These are phyloP conservation scores for Tuber brumale DNA, from an alignment of 495 filamentous ascomycete genomes.

Conservation along the genomic window DNA sequence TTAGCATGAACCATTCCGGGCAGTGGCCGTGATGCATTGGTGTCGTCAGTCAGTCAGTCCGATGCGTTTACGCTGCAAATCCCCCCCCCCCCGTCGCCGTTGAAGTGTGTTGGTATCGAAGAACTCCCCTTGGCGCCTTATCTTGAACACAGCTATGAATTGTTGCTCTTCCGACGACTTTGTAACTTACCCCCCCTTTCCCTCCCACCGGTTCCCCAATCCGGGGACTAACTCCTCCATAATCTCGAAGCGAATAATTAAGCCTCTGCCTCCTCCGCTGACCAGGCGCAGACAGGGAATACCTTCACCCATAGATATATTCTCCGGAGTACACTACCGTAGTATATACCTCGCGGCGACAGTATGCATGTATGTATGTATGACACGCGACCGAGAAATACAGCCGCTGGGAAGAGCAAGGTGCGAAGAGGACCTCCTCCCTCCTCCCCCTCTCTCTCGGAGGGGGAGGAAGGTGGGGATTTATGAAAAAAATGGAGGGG, in stretches of 20 bases:
- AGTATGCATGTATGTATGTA: conserved; percentile 50
- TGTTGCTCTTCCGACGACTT: conserved; percentile 53
- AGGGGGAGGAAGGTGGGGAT: conserved; percentile 1
- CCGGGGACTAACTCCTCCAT: not conserved
- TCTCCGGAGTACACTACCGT: conserved; percentile 53
- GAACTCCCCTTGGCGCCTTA: conserved; percentile 57
- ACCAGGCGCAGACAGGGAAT: conserved; percentile 46
- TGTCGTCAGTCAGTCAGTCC: conserved; percentile 56
- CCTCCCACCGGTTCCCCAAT: not conserved
- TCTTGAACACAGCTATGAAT: conserved; percentile 60
- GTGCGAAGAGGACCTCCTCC: conserved; percentile 37
- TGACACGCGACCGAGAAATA: conserved; percentile 49
- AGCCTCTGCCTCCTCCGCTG: conserved; percentile 57
- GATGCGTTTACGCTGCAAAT: conserved; percentile 55
- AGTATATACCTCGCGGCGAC: conserved; percentile 60
- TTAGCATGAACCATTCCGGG: conserved; percentile 63
- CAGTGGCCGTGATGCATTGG: conserved; percentile 59
- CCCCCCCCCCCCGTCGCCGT: conserved; percentile 33
- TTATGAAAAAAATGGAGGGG: conserved; percentile 29
- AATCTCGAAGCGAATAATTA: conserved; percentile 53
- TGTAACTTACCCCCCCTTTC: conserved; percentile 12
- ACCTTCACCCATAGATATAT: conserved; percentile 61
- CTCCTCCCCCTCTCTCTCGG: not conserved
- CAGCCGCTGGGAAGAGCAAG: conserved; percentile 58
- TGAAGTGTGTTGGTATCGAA: conserved; percentile 54